Evolutionary conservation across 305 asterid genomes (phyloP).

Genomic region (Solanum hybrid): DNA sequence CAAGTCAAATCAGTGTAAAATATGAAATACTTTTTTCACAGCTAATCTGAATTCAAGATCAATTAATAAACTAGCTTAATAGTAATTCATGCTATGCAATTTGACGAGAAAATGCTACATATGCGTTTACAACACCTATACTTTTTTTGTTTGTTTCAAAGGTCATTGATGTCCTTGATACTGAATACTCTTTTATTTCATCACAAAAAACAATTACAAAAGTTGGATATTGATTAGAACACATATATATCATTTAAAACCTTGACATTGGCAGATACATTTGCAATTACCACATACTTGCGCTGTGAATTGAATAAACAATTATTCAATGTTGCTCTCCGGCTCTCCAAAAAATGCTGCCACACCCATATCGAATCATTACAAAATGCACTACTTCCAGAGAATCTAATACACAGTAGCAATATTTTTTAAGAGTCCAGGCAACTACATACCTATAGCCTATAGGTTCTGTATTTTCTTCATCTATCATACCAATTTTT

Average conservation of each 20-base stretch:
- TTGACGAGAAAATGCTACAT: neutral
- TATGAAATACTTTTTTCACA: neutral
- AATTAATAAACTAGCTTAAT: neutral
- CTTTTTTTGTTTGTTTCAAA: neutral
- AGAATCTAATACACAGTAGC: neutral
- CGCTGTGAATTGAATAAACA: neutral
- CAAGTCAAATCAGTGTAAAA: neutral
- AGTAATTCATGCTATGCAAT: neutral
- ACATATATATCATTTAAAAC: neutral
- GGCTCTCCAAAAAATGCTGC: neutral
- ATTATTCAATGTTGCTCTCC: neutral
- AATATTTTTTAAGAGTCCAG: neutral
- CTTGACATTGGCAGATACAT: neutral
- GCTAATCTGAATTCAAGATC: neutral
- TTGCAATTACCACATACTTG: neutral
- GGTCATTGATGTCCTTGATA: neutral
- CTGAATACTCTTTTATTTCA: no score
- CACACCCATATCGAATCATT: neutral
- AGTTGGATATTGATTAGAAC: neutral
- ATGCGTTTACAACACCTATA: neutral
- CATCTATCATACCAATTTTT: neutral
- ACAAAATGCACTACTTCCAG: neutral
- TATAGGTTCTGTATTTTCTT: no score
- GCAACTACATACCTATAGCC: neutral
- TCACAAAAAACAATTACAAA: neutral